Conservation (phyloP, 2,329 filamentous ascomycete species). For the Fusarium brevicatenulatum region DNA sequence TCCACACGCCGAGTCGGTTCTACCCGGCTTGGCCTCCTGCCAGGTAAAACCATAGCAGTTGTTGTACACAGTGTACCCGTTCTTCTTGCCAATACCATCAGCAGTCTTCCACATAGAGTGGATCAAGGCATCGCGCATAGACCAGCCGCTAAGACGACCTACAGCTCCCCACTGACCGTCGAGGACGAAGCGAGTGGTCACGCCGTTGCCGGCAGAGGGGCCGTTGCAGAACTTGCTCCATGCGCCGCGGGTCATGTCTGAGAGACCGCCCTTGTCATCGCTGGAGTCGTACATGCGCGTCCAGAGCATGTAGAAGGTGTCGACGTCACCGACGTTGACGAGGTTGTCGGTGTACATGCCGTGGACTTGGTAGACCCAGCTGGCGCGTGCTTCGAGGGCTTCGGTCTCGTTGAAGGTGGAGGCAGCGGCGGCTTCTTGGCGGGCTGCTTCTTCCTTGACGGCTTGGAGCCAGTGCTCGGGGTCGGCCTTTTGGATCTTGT, state of each 20-base stretch:
- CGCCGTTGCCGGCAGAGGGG: background rate
- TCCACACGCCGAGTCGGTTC: background rate
- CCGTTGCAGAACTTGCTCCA: slow-evolving; percentile 3
- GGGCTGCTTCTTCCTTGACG: background rate
- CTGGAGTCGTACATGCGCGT: slow-evolving; percentile 3
- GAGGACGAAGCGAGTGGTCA: background rate
- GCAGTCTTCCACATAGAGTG: background rate
- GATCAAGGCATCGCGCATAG: slow-evolving; percentile 5
- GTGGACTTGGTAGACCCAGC: slow-evolving; percentile 3
- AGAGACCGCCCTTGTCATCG: background rate
- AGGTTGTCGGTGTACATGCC: slow-evolving; percentile 5
- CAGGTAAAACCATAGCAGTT: background rate
- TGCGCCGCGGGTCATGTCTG: background rate
- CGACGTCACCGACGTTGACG: slow-evolving; percentile 5
- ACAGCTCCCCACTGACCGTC: slow-evolving; percentile 12
- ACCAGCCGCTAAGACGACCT: background rate
- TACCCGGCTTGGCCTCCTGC: background rate
- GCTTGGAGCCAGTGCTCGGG: background rate
- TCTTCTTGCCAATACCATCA: background rate
- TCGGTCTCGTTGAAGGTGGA: background rate
- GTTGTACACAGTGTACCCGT: background rate
- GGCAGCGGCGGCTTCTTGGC: background rate
- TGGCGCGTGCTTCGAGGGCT: background rate
- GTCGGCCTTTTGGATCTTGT: background rate
- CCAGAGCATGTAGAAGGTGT: slow-evolving; percentile 4